Base-by-base conservation (phyloP, 257 asterid genomes). In the Solanum chilense region DNA sequence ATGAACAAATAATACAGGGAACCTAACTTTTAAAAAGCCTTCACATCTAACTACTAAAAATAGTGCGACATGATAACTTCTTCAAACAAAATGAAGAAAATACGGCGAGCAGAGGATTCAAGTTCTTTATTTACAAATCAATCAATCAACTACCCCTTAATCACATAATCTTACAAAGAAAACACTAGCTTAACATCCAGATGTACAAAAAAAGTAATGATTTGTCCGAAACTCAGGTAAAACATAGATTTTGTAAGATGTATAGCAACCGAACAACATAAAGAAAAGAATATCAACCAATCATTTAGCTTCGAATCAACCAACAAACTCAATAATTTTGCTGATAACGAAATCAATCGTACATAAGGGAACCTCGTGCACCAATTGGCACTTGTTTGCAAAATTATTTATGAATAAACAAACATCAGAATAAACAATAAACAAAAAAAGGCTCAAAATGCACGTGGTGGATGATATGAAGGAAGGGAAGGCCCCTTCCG, bases 31-130 rank as follows among this genome's bases (percentile, higher is more conserved):
- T 64, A 58, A 44, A 85, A 87, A 29, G 49, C 49, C 81, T 52
- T 39, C 29, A 86, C 35, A 60, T 85, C 88, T 69, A 90, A 44
- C 69, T 81, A 20, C 85, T 52, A 56, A 88, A 81, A 88, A 81
- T 39, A 35, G 13, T 86, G 74, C 44, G 87, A 88, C 45, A 82
- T 44, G 83, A 73, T 75, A 21, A 33, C 52, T 82, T 85, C 89
- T 45, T 75, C 41, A 52, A 74, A 52, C 56, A 52, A 41, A 73
- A 56, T 73, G 47, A 78, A 33, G 82, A 52, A 73, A 71, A 86
- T 29, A 47, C n/a, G 20, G 58, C 16, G 10, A 73, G 37, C 85
- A 39, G 69, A 77, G 45, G 25, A 11, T 18, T 81, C 27, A 11
- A 31, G 85, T 81, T 49, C 69, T 49, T 52, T 18, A 49, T 29